Base-by-base conservation (phyloP, 2,329 filamentous ascomycete species). In the Botryotinia narcissicola region DNA sequence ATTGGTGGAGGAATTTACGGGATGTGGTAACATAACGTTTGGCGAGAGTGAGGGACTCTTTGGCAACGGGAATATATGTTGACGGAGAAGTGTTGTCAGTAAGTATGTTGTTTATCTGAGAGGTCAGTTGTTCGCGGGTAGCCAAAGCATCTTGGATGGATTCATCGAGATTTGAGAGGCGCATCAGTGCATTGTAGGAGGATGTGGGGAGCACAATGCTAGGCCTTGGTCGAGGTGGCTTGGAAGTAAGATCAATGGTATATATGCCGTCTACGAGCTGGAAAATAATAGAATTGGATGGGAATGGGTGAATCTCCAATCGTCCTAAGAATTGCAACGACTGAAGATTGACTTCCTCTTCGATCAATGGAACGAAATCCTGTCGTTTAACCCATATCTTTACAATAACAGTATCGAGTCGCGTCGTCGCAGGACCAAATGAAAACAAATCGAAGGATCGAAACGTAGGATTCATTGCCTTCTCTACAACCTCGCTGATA, bases 391-490 rank as follows among this genome's bases (percentile, higher is more conserved):
- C 89, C 94, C 94, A 98, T 42, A 98, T 81, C 76, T 89, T 91
- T 60, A 97, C 83, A 0, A 85, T 90, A 35, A 97, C 79, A 25
- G 85, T 84, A 69, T 92, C 88, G 6, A 87, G 84, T 73, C 94
- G 88, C 14, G 92, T 91, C 35, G 94, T 85, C 4, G 83, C 81
- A 0, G 92, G 87, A 0, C 88, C 89, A 75, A 87, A 89, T 9
- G 86, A 83, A 37, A 87, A 87, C 9, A 97, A 86, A 75, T 97
- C 92, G 81, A 98, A 97, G 81, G 93, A 92, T 61, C 89, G 90
- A 81, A 97, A 98, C 78, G 92, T 94, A 76, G 96, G 96, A 81
- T 98, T 98, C 87, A 94, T 94, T n/a, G 93, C 90, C 79, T 90
- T 90, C 77, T 92, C 88, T 42, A 91, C 88, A 35, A 92, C 86